Evolutionary conservation across 345 rosid species (phyloP), one percentile per base, ranked within the genome.

Genomic region (Trapa bicornis): DNA sequence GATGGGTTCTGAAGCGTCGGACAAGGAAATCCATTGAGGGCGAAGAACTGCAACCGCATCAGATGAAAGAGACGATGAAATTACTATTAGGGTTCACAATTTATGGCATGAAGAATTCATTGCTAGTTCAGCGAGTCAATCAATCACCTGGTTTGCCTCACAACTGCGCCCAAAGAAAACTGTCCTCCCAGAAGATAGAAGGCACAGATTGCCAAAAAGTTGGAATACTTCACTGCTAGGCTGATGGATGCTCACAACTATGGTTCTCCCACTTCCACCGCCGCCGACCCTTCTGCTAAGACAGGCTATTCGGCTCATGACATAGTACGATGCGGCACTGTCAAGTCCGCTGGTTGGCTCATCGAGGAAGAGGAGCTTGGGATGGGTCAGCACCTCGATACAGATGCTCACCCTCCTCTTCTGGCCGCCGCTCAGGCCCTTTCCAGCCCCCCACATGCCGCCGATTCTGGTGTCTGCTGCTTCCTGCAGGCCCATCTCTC

Each of bases 1-100:
- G 71, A 57, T 1, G 71, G 71, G 39, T 57, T 68, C 50, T 57
- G 64, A 17, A 42, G 65, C 10, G 39, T 42, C 17, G 71, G 71
- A 16, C 71, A 68, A 41, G 65, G 71, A 29, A 68, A 68, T 10
- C 71, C 71, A 43, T 39, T 41, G 8, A 22, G 32, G 9, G 65
- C 65, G 37, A 68, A 68, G 16, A 58, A 68, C 71, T 68, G 54
- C 16, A 38, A 6, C 13, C 11, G 8, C 5, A 11, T 65, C 47
- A 22, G 11, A 32, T 6, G 6, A 17, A 41, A 12, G 16, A 14
- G 37, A 8, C 2, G 2, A 41, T 17, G 5, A n/a, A 22, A 22
- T 22, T 22, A 22, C 29, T 22, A n/a, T 33, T 33, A 32, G n/a
- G 32, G 5, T 58, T 41, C 7, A 8, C 43, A 1, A 4, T 41